Evolutionary conservation across 140 eudicot species (phyloP).

Genomic region (Ambrosia hybrid): DNA sequence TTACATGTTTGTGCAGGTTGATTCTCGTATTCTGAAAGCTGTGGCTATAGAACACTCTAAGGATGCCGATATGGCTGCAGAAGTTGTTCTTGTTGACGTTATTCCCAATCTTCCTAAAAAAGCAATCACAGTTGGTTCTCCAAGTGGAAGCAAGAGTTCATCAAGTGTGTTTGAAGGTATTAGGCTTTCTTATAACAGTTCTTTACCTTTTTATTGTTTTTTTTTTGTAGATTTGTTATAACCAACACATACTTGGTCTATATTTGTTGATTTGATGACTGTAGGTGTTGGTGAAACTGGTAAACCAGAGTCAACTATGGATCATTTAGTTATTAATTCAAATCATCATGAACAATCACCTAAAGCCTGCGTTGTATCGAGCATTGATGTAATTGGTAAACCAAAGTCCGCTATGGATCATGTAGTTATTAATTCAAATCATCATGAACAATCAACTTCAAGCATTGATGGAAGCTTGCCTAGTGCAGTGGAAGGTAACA

Average conservation of each 20-base stretch:
- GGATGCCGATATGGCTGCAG: constrained; percentile 71
- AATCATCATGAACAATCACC: not conserved
- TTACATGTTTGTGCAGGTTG: constrained; percentile 49
- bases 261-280: constrained; percentile 9
- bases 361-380: not conserved
- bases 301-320: constrained; percentile 10
- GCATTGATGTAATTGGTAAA: not conserved
- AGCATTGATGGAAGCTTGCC: constrained; percentile 6
- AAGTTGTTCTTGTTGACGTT: constrained; percentile 57
- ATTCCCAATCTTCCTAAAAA: constrained; percentile 39
- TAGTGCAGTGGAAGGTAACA: constrained; percentile 12
- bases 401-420: constrained; percentile 6
- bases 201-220: not conserved
- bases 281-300: constrained; percentile 20
- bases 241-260: not conserved
- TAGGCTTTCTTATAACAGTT: not conserved
- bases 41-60: constrained; percentile 78
- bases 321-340: not conserved
- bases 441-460: not conserved
- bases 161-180: constrained; percentile 37
- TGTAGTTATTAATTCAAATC: not conserved
- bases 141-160: constrained; percentile 3
- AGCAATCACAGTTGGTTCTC: constrained; percentile 19
- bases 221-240: not conserved
- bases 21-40: constrained; percentile 68